Evolutionary conservation across 768 basidiomycete genomes (phyloP).

Genomic region (Gymnopilus junonius): DNA sequence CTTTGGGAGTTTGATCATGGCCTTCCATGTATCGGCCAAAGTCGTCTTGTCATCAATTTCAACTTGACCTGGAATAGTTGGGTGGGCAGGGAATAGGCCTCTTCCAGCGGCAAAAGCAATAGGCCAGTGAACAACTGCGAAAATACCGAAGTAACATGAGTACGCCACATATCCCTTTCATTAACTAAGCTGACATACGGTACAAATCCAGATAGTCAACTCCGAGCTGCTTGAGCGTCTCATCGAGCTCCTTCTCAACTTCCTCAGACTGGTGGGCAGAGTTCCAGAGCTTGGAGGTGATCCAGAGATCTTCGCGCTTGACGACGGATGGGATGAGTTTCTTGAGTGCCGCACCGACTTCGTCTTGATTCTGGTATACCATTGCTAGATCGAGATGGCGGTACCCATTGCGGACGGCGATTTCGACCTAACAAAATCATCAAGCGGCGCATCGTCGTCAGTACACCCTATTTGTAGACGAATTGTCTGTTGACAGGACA

Average conservation of each 20-base stretch:
- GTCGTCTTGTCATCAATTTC: constrained; percentile 61
- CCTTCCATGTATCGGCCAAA: constrained; percentile 84
- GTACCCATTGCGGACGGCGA: constrained; percentile 77
- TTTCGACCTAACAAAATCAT: constrained; percentile 62
- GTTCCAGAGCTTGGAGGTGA: constrained; percentile 88
- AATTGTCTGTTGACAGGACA: neutral
- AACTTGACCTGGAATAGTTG: constrained; percentile 46
- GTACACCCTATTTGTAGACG: neutral
- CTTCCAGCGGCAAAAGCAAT: constrained; percentile 65
- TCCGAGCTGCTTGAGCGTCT: constrained; percentile 74
- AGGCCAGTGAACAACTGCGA: constrained; percentile 79
- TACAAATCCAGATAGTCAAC: constrained; percentile 83
- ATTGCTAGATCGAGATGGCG: constrained; percentile 85
- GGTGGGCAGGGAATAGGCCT: constrained; percentile 57
- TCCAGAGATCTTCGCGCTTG: constrained; percentile 79
- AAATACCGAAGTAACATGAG: neutral
- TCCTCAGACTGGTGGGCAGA: constrained; percentile 64
- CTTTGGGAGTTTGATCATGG: constrained; percentile 71
- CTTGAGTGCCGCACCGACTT: constrained; percentile 74
- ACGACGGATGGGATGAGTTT: constrained; percentile 80
- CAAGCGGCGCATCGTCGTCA: too few relatives aligned
- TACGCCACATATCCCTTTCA: neutral
- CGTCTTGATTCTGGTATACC: constrained; percentile 81
- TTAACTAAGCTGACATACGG: constrained; percentile 43
- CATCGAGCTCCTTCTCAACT: constrained; percentile 77